A percentile compares a stretch with the other conserved stretches of the same genome.
phyloP scores from a whole-genome alignment of 2,329 filamentous ascomycete genomes.

The Calonectria pteridis region DNA sequence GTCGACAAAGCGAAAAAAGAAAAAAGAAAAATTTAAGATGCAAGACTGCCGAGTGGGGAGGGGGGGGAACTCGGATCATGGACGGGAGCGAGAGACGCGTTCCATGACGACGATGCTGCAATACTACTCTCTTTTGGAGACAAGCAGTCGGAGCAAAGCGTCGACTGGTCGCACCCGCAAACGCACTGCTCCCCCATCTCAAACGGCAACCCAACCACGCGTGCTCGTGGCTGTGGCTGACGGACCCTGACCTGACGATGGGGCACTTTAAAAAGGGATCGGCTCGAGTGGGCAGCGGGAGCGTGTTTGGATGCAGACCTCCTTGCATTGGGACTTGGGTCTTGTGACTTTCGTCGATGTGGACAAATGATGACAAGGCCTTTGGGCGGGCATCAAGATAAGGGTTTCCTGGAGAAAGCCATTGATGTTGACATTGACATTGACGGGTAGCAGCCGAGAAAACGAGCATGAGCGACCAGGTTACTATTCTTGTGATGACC shows the following conservation, averaged over 20 bases:
- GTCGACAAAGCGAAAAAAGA: not conserved
- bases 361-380: not conserved
- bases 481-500: not conserved
- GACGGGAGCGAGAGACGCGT: conserved; percentile 17
- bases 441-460: not conserved
- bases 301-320: not conserved
- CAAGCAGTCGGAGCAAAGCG: not conserved
- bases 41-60: not conserved
- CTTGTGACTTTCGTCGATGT: not conserved
- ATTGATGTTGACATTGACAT: too few species aligned
- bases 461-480: not conserved
- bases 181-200: not conserved
- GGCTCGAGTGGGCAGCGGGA: conserved; percentile 1
- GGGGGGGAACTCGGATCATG: conserved; percentile 9
- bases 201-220: conserved; percentile 16
- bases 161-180: not conserved
- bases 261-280: conserved; percentile 9
- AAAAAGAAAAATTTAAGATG: not conserved
- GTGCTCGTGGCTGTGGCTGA: conserved; percentile 39
- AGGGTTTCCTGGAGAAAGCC: not conserved
- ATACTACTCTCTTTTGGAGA: not conserved
- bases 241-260: conserved; percentile 1
- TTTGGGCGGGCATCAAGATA: not conserved
- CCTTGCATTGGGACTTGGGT: not conserved
- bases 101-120: conserved; percentile 26